Evolutionary conservation across 352 stramenopile genomes (phyloP).

Genomic region (Phytophthora aleatoria): DNA sequence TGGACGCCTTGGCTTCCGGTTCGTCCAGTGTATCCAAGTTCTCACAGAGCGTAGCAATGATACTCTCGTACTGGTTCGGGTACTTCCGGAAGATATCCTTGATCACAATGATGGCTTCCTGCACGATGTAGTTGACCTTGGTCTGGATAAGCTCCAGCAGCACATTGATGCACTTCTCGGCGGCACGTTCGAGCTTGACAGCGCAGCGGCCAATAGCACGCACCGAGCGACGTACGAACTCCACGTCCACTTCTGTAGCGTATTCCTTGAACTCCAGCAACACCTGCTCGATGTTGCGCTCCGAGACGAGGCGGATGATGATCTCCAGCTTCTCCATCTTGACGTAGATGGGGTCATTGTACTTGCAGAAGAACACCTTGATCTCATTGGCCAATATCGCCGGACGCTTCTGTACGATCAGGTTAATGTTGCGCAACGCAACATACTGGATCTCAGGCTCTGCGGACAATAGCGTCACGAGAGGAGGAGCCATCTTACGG

Average conservation of each 20-base stretch:
- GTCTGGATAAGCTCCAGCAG: conserved; percentile 99
- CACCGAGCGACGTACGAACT: conserved; percentile 98
- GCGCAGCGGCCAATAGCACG: conserved; percentile 97
- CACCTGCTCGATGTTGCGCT: conserved; percentile 99
- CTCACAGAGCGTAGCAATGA: conserved; percentile 99
- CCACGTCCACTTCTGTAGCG: conserved; percentile 98
- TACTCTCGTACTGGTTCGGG: conserved; percentile 99
- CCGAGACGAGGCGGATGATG: conserved; percentile 98
- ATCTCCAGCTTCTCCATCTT: conserved; percentile 99
- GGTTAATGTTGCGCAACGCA: conserved; percentile 98
- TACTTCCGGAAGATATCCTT: conserved; percentile 99
- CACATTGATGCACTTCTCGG: conserved; percentile 99
- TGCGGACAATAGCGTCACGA: conserved; percentile 98
- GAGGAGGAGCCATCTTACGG: conserved; percentile 96
- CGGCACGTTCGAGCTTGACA: conserved; percentile 97
- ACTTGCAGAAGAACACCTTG: conserved; percentile 99
- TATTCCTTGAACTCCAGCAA: conserved; percentile 99
- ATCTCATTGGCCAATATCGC: conserved; percentile 96
- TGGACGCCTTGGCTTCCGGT: conserved; percentile 98
- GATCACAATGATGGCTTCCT: conserved; percentile 99
- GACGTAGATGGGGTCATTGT: conserved; percentile 98
- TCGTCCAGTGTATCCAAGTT: conserved; percentile 99
- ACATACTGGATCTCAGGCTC: conserved; percentile 99
- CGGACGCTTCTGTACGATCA: conserved; percentile 98
- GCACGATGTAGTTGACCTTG: conserved; percentile 99